phyloP scores from a whole-genome alignment of 2,329 filamentous ascomycete species.

The Blastomyces silverae region DNA sequence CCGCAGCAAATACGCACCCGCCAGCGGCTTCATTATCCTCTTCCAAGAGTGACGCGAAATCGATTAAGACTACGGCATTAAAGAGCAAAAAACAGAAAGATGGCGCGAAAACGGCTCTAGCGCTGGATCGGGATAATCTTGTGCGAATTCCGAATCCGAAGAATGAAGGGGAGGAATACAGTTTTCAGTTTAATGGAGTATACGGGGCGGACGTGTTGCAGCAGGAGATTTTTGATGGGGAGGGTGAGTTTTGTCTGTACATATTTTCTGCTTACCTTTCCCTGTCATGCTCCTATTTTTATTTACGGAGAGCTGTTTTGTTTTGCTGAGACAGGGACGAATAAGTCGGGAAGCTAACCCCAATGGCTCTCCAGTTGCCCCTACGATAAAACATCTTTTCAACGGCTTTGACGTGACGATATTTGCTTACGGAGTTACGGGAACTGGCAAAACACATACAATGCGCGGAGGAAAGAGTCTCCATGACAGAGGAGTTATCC shows the following conservation, averaged over 20 bases:
- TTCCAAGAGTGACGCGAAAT: conserved; percentile 21
- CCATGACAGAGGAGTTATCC: conserved; percentile 80
- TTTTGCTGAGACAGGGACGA: background rate
- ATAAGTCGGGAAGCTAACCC: conserved; percentile 2
- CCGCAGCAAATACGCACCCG: background rate
- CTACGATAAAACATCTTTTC: conserved; percentile 86
- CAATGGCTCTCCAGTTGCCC: conserved; percentile 56
- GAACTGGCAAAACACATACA: conserved; percentile 91
- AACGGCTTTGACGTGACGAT: conserved; percentile 75
- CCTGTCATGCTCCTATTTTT: background rate
- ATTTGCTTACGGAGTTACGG: conserved; percentile 89
- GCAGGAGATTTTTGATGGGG: conserved; percentile 78
- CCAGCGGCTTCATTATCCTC: background rate
- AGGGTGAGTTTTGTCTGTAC: conserved; percentile 54
- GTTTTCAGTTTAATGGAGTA: conserved; percentile 89
- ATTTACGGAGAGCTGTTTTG: conserved; percentile 2
- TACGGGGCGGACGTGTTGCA: conserved; percentile 76
- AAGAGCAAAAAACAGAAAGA: conserved; percentile 27
- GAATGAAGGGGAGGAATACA: conserved; percentile 84
- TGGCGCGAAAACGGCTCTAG: conserved; percentile 17
- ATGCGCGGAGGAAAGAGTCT: conserved; percentile 88
- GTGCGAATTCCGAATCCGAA: conserved; percentile 91
- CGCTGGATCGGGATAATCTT: conserved; percentile 54
- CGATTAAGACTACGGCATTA: conserved; percentile 19
- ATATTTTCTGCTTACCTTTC: background rate